phyloP scores from a whole-genome alignment of 495 filamentous ascomycete species.

The Tuber indicum region DNA sequence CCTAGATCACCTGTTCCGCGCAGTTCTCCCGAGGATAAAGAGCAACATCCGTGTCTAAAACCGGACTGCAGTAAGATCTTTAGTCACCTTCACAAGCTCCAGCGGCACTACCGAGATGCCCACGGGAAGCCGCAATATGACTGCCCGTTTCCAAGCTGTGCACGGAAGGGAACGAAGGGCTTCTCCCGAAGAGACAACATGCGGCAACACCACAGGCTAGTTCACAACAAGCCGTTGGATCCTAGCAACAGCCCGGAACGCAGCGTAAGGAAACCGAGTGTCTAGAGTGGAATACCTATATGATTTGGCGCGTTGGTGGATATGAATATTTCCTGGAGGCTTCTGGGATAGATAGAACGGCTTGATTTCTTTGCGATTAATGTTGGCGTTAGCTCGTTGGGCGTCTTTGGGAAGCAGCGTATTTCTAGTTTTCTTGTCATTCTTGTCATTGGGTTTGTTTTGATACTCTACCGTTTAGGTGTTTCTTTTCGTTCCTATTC shows the following conservation, averaged over 20 bases:
- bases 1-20: conserved; percentile 8
- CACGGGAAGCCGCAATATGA: conserved; percentile 34
- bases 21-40: conserved; percentile 18
- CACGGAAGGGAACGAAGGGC: conserved; percentile 27
- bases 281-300: background rate
- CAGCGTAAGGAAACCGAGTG: background rate
- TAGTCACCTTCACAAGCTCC: conserved; percentile 29
- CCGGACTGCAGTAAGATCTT: conserved; percentile 29
- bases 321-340: background rate
- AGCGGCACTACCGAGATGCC: conserved; percentile 28
- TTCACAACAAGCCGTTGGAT: conserved; percentile 25
- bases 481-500: background rate
- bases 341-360: background rate
- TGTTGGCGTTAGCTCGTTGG: background rate
- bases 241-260: conserved; percentile 5
- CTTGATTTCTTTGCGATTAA: background rate
- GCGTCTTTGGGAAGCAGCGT: background rate
- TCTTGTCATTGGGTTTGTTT: background rate
- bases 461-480: background rate
- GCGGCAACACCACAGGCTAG: conserved; percentile 29
- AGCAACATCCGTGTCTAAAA: conserved; percentile 27
- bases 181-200: conserved; percentile 35
- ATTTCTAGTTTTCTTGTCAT: background rate
- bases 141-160: conserved; percentile 28
- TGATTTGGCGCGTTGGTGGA: background rate